Base-by-base conservation (phyloP, 2,329 filamentous ascomycete genomes). In the Colletotrichum chrysophilum region DNA sequence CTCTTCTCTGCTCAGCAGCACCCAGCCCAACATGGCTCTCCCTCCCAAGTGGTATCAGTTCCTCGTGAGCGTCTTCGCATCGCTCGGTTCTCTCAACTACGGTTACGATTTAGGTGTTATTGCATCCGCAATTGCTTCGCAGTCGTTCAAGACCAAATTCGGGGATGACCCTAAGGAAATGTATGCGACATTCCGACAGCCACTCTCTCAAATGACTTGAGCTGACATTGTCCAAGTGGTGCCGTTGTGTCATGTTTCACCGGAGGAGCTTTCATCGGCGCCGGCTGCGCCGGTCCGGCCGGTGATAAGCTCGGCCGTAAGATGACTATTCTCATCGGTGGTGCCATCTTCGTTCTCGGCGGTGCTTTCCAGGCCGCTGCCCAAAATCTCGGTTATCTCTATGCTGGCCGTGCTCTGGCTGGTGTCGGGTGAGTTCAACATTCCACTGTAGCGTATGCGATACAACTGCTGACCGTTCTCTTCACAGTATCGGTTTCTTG, bases 181-280 rank as follows among this genome's bases (percentile, higher is more conserved):
- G 85, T 86, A 76, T 78, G 81, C 79, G 9, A 30, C n/a, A 71
- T 70, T 62, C 74, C 4, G 55, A 67, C 28, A 61, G 65, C 26
- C 62, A n/a, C 28, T n/a, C 28, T 43, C 55, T 12, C 21, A 62
- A 7, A 32, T n/a, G 30, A 13, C 16, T 52, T 12, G 36, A 18
- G 21, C 64, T 66, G 28, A 24, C 28, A 9, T 36, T 30, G 10
- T 66, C 21, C 7, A 64, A 93, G 89, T 48, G 94, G 93, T 69
- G 90, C 93, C 5, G 93, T 95, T 0, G 94, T 96, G 18, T 94
- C 93, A 2, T 89, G 96, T 75, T 96, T 96, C 83, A 96, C 94
- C 0, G 93, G 94, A 48, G 89, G 89, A n/a, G 94, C 94, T 26
- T 95, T 95, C 84, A 90, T 94, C 77, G 94, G 94, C 10, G 92